Base-by-base conservation (phyloP, 306 rosid species). In the Rosa persica region DNA sequence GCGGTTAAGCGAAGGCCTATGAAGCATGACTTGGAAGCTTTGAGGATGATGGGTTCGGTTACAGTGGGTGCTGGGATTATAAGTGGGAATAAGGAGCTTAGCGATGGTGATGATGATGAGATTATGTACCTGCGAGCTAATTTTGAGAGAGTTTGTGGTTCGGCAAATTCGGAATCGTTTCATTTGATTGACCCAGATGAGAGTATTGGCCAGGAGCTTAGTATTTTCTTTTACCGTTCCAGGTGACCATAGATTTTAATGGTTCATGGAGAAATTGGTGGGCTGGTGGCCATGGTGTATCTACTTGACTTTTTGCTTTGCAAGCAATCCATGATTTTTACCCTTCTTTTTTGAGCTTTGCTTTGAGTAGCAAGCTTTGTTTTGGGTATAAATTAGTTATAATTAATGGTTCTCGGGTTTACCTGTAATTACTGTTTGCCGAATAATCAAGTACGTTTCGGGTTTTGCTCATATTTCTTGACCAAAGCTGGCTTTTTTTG, bases 111-210 rank as follows among this genome's bases (percentile, higher is more conserved):
- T 9, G 80, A 85, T 5, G 87, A 86, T 79, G 80, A 81, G 57
- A 76, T 92, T 20, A 83, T 90, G 95, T 94, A 90, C 71, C 87
- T 94, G 0, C 87, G 95, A 89, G 94, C 95, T 6, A 85, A 87
- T 17, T 94, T 94, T 78, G 88, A 90, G 77, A 86, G 97, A 79
- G 91, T 89, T 58, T 83, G 82, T 72, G 93, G 91, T 4, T 94
- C 97, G 0, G 75, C 76, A 1, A 76, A 86, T 64, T 92, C 89
- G 0, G 92, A 94, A 64, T 94, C 98, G 2, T 94, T 94, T 44
- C 98, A 94, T 85, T 82, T 92, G 89, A 87, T 87, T 87, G 97
- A 94, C 54, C 97, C 97, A 0, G 88, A 90, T 44, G 93, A 89
- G 19, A 76, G 78, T 81, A 82, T 89, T 3, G 97, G 85, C 9